Evolutionary conservation across 2,329 filamentous ascomycete genomes (phyloP).

Genomic region (Thielaviopsis populi): DNA sequence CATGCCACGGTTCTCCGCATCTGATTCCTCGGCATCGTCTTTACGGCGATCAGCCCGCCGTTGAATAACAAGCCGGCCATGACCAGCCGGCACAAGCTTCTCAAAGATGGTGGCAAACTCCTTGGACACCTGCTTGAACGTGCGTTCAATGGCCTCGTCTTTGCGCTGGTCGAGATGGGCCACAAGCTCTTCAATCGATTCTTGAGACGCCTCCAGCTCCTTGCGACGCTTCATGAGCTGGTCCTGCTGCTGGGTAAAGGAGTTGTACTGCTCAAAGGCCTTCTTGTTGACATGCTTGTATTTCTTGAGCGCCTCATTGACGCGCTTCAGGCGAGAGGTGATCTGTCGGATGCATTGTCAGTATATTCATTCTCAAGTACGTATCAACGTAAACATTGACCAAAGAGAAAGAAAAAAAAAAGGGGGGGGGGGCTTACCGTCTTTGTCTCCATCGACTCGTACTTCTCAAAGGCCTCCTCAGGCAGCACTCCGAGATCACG

Average conservation of each 20-base stretch:
- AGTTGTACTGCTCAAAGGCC: conserved; percentile 97
- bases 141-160: conserved; percentile 94
- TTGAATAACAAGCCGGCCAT: conserved; percentile 84
- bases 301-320: conserved; percentile 86
- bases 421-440: conserved; percentile 35
- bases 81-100: conserved; percentile 84
- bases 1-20: conserved; percentile 51
- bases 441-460: conserved; percentile 66
- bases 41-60: conserved; percentile 64
- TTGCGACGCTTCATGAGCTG: conserved; percentile 68
- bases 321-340: conserved; percentile 63
- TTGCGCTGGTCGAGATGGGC: conserved; percentile 86
- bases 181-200: conserved; percentile 82
- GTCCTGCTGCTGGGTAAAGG: conserved; percentile 84
- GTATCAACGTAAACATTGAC: neutral
- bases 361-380: neutral
- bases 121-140: conserved; percentile 91
- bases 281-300: conserved; percentile 99
- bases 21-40: conserved; percentile 43
- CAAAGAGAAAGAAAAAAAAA: neutral
- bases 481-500: conserved; percentile 84
- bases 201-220: conserved; percentile 75
- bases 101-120: conserved; percentile 91
- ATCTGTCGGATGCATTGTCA: conserved; percentile 29
- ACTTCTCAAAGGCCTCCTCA: conserved; percentile 86